Evolutionary conservation across 495 filamentous ascomycete species (phyloP).

Genomic region (Penicillium turbatum): DNA sequence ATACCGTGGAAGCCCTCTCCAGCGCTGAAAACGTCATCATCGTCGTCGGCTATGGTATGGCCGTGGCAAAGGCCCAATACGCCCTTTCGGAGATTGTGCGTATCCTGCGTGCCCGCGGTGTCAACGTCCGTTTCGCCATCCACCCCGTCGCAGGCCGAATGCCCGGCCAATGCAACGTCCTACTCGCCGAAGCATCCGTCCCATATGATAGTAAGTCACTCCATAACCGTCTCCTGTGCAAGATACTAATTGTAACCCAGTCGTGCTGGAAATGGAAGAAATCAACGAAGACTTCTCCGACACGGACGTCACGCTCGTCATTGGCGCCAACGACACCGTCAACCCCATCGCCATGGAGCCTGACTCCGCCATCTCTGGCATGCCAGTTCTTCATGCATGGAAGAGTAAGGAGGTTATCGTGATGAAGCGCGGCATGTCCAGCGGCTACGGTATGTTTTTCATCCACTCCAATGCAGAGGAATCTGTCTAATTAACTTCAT

Average conservation of each 20-base stretch:
- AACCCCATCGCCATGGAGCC: slow-evolving; percentile 79
- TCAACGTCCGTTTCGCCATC: slow-evolving; percentile 81
- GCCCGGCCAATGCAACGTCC: slow-evolving; percentile 83
- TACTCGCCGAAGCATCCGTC: slow-evolving; percentile 75
- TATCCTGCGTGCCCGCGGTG: slow-evolving; percentile 62
- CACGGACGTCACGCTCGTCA: slow-evolving; percentile 79
- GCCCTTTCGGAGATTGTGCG: slow-evolving; percentile 72
- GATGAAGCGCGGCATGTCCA: slow-evolving; percentile 80
- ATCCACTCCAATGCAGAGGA: too few species aligned
- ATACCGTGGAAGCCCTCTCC: slow-evolving; percentile 64
- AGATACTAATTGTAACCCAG: slow-evolving; percentile 21
- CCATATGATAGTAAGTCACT: slow-evolving; percentile 64
- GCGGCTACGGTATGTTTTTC: slow-evolving; percentile 62
- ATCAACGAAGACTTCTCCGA: slow-evolving; percentile 83
- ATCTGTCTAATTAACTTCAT: not conserved
- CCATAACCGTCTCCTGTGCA: not conserved
- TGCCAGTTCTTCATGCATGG: slow-evolving; percentile 83
- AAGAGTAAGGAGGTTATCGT: slow-evolving; percentile 86
- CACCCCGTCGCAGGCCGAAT: slow-evolving; percentile 80
- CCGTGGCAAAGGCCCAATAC: slow-evolving; percentile 82
- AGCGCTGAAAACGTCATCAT: slow-evolving; percentile 76
- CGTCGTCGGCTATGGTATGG: slow-evolving; percentile 83
- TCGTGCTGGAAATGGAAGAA: slow-evolving; percentile 84
- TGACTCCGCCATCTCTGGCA: slow-evolving; percentile 73
- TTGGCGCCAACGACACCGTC: slow-evolving; percentile 82